Percentiles rank a stretch among this genome's conserved stretches.
Evolutionary conservation across 2,329 filamentous ascomycete species (phyloP).

Genomic region (Aciculosporium take): DNA sequence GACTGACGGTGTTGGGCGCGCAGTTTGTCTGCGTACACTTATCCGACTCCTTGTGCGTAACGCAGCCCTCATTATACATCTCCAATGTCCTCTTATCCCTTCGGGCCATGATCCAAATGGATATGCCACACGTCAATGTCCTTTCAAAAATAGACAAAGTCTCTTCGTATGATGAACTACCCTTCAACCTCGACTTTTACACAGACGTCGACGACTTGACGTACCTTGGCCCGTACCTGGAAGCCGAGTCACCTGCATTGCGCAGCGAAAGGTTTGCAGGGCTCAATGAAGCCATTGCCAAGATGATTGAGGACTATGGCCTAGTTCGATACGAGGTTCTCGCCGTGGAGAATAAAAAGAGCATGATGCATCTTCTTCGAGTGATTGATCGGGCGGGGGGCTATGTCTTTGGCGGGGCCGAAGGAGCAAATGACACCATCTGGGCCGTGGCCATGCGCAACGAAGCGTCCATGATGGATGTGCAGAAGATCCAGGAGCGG

Average conservation of each 20-base stretch:
- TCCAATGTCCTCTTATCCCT: slow-evolving; percentile 87
- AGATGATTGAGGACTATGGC: slow-evolving; percentile 77
- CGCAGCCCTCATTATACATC: slow-evolving; percentile 85
- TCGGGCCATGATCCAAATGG: slow-evolving; percentile 95
- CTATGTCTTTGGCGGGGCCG: slow-evolving; percentile 80
- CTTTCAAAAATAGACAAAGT: slow-evolving; percentile 97
- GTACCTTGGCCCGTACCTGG: slow-evolving; percentile 68
- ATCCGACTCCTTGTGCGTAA: slow-evolving; percentile 86
- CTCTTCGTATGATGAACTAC: slow-evolving; percentile 65
- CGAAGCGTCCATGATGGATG: slow-evolving; percentile 60
- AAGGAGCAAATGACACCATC: slow-evolving; percentile 89
- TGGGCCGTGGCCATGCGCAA: slow-evolving; percentile 91
- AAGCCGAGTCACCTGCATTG: slow-evolving; percentile 59
- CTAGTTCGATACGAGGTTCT: slow-evolving; percentile 87
- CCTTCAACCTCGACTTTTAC: slow-evolving; percentile 94
- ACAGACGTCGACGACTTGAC: slow-evolving; percentile 90
- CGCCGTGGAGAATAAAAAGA: slow-evolving; percentile 91
- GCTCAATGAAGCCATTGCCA: slow-evolving; percentile 74
- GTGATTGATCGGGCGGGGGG: slow-evolving; percentile 86
- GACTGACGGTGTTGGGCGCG: slow-evolving; percentile 8
- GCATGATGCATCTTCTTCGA: slow-evolving; percentile 82
- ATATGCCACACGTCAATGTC: slow-evolving; percentile 89
- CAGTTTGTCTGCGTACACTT: slow-evolving; percentile 89
- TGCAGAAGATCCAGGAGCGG: slow-evolving; percentile 82
- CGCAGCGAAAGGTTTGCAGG: slow-evolving; percentile 64